Evolutionary conservation across 2,329 filamentous ascomycete species (phyloP).

Genomic region (Alternaria arbusti): DNA sequence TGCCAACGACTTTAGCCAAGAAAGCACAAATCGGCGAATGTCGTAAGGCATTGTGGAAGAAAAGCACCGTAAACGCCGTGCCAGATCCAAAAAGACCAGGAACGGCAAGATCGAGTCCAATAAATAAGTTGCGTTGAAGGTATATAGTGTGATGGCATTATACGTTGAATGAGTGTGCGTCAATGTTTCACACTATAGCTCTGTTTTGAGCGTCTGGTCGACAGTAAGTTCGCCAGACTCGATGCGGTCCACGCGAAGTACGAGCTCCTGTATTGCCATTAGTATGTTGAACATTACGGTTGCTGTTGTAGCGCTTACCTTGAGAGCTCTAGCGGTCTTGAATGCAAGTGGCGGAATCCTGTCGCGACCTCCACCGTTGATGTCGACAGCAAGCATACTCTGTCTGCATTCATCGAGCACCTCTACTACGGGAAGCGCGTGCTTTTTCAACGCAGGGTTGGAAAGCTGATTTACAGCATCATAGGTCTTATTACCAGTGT

Average conservation of each 20-base stretch:
- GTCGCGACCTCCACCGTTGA: constrained; percentile 65
- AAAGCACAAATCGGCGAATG: not conserved
- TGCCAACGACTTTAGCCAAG: not conserved
- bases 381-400: constrained; percentile 68
- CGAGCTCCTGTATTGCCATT: constrained; percentile 43
- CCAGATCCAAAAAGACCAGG: not conserved
- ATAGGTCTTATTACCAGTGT: constrained; percentile 70
- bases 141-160: not conserved
- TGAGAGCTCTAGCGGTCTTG: constrained; percentile 81
- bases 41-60: not conserved
- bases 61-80: not conserved
- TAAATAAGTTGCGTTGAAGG: not conserved
- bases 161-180: not conserved
- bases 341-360: constrained; percentile 83
- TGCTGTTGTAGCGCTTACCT: constrained; percentile 53
- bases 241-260: constrained; percentile 51
- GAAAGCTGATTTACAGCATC: constrained; percentile 56
- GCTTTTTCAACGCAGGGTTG: constrained; percentile 60
- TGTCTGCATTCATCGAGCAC: constrained; percentile 69
- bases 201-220: constrained; percentile 40
- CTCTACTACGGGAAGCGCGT: constrained; percentile 58
- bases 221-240: constrained; percentile 48
- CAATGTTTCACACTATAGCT: constrained; percentile 28
- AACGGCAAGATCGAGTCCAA: not conserved
- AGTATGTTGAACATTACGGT: constrained; percentile 12